These are phyloP conservation scores for Annona cherimola DNA, from an alignment of 164 flowering plant genomes.

Conservation along the genomic window DNA sequence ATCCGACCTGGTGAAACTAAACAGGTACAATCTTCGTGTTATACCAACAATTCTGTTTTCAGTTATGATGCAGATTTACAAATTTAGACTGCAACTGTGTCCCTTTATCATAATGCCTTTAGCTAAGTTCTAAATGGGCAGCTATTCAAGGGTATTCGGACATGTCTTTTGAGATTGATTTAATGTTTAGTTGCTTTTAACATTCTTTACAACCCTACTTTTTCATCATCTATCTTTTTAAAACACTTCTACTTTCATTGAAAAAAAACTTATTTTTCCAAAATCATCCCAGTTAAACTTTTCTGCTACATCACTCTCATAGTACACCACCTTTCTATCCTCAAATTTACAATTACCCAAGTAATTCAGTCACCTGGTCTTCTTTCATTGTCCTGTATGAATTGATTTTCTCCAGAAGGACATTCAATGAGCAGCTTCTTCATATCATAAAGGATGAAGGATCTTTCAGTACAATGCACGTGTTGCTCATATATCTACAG, in stretches of 20 bases:
- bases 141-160: no score
- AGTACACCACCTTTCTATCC: background rate
- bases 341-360: background rate
- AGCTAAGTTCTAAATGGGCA: no score
- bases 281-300: no score
- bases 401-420: constrained; percentile 41
- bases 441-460: constrained; percentile 71
- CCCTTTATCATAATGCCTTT: background rate
- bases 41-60: background rate
- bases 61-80: background rate
- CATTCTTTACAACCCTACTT: no score
- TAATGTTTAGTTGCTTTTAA: no score
- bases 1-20: constrained; percentile 55
- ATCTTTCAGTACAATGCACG: constrained; percentile 63
- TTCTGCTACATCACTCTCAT: no score
- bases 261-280: no score
- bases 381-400: background rate
- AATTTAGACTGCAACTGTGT: background rate
- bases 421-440: constrained; percentile 57
- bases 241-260: no score
- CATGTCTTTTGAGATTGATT: no score
- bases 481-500: constrained; percentile 57
- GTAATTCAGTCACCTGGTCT: background rate
- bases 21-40: constrained; percentile 32
- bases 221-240: no score